Evolutionary conservation across 1,284 basidiomycete genomes (phyloP), one percentile per base, ranked within the genome.

Genomic region (Spongispora temasekensis): DNA sequence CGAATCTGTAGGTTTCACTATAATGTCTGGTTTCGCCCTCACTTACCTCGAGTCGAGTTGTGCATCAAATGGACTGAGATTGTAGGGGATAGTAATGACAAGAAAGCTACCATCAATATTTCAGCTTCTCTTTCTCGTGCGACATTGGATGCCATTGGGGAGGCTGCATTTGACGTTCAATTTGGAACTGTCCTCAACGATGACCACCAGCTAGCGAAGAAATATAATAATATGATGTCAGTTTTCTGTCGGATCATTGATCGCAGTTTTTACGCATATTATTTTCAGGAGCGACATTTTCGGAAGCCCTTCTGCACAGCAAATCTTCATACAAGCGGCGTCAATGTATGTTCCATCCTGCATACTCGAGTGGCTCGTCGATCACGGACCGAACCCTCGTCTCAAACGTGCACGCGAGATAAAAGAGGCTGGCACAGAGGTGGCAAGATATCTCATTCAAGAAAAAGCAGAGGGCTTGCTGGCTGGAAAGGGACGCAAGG

Each of bases 121-220:
- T 65, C 75, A 13, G 23, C 59, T 7, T 82, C 79, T 78, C 53
- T 76, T 23, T 76, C 78, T 37, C 74, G 77, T 10, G 78, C 77
- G 4, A 75, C 79, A 12, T 63, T 83, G 53, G 82, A 83, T 69
- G 77, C 78, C 8, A 79, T 83, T 37, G 82, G 80, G 5, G 72
- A 78, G 68, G 80, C 74, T 57, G 79, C 76, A 46, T 83, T 82
- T 58, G 78, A 79, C 55, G 74, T 80, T 61, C 69, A 73, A 31
- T 81, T 82, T 48, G 70, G 70, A 21, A 67, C 72, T 52, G 64
- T 75, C 52, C 71, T 70, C 55, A 71, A 75, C 62, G 77, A 62
- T 31, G 73, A 70, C 53, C 79, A 79, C 63, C 74, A 75, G 23
- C 63, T 82, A 6, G 72, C 66, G 13, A 69, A 63, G 8, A 67